Percentiles rank a stretch among this genome's conserved stretches.
These are phyloP conservation scores for Barnettozyma botsteinii DNA, from an alignment of 805 yeast species.

Conservation along the genomic window DNA sequence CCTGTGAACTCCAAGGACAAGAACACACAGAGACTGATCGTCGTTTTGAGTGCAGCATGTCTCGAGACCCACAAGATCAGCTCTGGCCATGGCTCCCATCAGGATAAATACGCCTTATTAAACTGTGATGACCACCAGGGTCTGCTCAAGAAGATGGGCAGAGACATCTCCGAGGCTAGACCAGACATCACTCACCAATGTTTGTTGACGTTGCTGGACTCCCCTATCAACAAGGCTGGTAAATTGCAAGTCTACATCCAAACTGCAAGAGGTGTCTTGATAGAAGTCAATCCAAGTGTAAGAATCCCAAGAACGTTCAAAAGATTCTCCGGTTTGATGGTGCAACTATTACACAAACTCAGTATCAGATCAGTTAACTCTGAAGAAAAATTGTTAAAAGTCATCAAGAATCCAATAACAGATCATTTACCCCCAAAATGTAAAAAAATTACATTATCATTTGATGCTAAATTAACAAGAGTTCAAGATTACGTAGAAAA, in stretches of 20 bases:
- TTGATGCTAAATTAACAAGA: slow-evolving; percentile 82
- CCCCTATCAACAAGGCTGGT: slow-evolving; percentile 98
- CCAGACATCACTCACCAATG: slow-evolving; percentile 99
- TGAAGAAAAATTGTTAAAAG: slow-evolving; percentile 88
- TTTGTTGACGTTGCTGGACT: slow-evolving; percentile 84
- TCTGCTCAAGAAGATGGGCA: slow-evolving; percentile 86
- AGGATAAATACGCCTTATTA: slow-evolving; percentile 87
- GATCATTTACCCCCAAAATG: slow-evolving; percentile 96
- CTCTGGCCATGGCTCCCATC: slow-evolving; percentile 61
- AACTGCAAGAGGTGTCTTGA: slow-evolving; percentile 89
- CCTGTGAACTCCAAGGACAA: slow-evolving; percentile 82
- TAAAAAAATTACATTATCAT: slow-evolving; percentile 85
- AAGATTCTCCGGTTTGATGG: slow-evolving; percentile 97
- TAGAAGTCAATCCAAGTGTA: slow-evolving; percentile 94
- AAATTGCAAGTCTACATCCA: slow-evolving; percentile 93
- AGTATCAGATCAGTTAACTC: slow-evolving; percentile 93
- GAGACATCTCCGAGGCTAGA: slow-evolving; percentile 96
- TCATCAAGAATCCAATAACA: slow-evolving; percentile 94
- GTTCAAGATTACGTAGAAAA: slow-evolving; percentile 83
- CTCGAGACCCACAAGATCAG: slow-evolving; percentile 90
- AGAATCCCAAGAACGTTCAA: slow-evolving; percentile 98
- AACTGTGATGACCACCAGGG: slow-evolving; percentile 99
- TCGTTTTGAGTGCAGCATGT: slow-evolving; percentile 94
- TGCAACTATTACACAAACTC: slow-evolving; percentile 86
- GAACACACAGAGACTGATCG: slow-evolving; percentile 78